phyloP scores from a whole-genome alignment of 2,329 filamentous ascomycete species.

The Cercospora canescens region DNA sequence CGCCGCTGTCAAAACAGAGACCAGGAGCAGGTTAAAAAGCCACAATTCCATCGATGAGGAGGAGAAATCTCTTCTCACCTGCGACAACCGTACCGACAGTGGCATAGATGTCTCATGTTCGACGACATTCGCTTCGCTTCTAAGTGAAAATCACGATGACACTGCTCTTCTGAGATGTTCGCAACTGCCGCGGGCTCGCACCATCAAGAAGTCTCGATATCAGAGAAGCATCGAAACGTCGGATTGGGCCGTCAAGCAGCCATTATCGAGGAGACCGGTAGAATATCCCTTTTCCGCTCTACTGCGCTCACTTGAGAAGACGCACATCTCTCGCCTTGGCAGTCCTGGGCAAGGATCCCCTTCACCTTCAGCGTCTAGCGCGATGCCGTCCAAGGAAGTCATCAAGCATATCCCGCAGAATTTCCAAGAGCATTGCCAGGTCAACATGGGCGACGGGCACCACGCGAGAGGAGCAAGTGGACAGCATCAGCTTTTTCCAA shows the following conservation, averaged over 20 bases:
- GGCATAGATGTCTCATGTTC: background rate
- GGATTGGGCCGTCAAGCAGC: too few species aligned
- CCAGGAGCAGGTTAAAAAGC: too few species aligned
- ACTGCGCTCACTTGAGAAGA: background rate
- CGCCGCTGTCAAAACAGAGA: too few species aligned
- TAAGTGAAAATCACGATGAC: background rate
- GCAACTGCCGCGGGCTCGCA: too few species aligned
- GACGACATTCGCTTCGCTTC: background rate
- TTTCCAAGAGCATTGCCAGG: background rate
- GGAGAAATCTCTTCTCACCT: background rate
- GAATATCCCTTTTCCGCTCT: background rate
- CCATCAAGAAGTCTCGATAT: background rate
- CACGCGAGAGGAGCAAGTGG: background rate
- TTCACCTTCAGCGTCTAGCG: background rate
- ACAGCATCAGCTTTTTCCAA: background rate
- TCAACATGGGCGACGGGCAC: background rate
- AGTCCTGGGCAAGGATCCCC: background rate
- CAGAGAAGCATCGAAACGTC: background rate
- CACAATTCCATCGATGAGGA: too few species aligned
- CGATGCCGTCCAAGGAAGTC: background rate
- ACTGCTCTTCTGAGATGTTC: background rate
- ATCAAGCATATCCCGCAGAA: background rate
- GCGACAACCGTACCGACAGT: background rate
- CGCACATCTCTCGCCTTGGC: background rate
- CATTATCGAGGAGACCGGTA: too few species aligned